Evolutionary conservation across 257 asterid genomes (phyloP).

Genomic region (Solanum infundibuliforme): DNA sequence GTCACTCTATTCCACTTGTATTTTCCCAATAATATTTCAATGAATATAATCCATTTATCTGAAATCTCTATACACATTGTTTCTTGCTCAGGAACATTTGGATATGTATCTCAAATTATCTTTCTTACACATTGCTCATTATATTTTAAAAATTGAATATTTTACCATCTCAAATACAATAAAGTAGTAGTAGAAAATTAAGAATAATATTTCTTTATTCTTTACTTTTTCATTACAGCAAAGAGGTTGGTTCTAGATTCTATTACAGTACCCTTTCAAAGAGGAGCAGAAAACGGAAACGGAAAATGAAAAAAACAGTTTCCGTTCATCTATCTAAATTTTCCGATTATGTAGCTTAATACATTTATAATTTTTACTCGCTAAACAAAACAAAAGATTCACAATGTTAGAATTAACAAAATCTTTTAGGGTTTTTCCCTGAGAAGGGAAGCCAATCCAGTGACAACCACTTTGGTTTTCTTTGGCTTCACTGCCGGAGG

Average conservation of each 20-base stretch:
- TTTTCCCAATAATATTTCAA: neutral
- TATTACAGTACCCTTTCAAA: neutral
- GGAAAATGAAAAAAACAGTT: neutral
- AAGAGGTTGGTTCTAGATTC: neutral
- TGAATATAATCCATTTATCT: neutral
- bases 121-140: too few species aligned
- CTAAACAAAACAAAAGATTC: constrained; percentile 1
- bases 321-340: constrained; percentile 9
- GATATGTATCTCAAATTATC: neutral
- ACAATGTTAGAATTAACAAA: constrained; percentile 16
- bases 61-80: neutral
- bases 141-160: too few species aligned
- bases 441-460: constrained; percentile 86
- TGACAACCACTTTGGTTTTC: constrained; percentile 48
- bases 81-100: neutral
- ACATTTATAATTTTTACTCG: constrained; percentile 6
- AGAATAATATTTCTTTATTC: neutral
- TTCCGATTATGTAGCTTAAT: constrained; percentile 8
- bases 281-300: neutral
- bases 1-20: neutral
- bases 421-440: constrained; percentile 39
- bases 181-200: neutral
- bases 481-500: constrained; percentile 58
- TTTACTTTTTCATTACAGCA: neutral
- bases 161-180: neutral